These are phyloP conservation scores for Toxoplasma gondii DNA, from an alignment of 169 alveolate genomes.

Conservation along the genomic window DNA sequence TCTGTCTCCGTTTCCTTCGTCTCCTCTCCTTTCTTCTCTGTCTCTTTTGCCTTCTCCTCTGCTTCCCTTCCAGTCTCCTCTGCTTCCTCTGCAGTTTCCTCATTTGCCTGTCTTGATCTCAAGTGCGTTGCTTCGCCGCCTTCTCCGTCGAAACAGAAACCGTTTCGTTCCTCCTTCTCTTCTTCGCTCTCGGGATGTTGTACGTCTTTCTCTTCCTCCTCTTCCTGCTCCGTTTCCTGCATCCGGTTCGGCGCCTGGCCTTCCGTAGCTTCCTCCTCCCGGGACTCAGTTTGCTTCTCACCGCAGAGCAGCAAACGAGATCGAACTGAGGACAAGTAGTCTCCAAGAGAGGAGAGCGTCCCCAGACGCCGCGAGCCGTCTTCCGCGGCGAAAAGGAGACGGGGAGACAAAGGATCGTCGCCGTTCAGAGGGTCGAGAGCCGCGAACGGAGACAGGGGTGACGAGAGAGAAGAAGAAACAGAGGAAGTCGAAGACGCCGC, in stretches of 20 bases:
- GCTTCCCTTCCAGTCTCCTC: neutral
- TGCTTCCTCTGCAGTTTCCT: neutral
- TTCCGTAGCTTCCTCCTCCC: neutral
- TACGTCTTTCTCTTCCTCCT: neutral
- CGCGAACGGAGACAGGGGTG: conserved; percentile 62
- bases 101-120: neutral
- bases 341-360: neutral
- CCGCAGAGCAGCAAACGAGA: neutral
- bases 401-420: conserved; percentile 64
- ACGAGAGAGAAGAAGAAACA: conserved; percentile 6
- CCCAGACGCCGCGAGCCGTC: conserved; percentile 22
- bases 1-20: neutral
- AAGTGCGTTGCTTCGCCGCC: neutral
- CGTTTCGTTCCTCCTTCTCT: too few species aligned
- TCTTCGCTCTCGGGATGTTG: neutral
- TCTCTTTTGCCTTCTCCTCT: neutral
- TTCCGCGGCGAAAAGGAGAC: conserved; percentile 37
- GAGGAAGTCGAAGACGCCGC: neutral
- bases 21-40: neutral
- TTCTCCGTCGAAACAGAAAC: neutral
- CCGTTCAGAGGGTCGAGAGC: conserved; percentile 64
- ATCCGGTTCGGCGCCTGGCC: neutral
- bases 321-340: neutral
- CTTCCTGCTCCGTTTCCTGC: neutral
- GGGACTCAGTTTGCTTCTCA: neutral